These are phyloP conservation scores for Crucihimalaya himalaica DNA, from an alignment of 345 rosid genomes.

Conservation along the genomic window DNA sequence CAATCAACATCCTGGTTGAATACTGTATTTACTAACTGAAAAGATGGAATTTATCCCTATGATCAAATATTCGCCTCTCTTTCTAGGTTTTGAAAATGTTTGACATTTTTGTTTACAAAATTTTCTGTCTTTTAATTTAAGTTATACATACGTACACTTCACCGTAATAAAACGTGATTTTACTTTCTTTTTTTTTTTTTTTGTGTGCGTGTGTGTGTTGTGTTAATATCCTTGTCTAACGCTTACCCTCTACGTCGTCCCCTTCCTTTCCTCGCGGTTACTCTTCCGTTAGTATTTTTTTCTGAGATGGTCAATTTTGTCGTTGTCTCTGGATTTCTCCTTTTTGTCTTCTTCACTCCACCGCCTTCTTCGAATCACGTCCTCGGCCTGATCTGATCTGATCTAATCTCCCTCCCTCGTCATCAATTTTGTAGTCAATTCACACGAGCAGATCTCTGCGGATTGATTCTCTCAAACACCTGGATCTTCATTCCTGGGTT, in stretches of 20 bases:
- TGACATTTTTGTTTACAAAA: neutral
- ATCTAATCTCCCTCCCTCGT: neutral
- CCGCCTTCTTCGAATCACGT: conserved; percentile 4
- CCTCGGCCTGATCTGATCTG: conserved; percentile 9
- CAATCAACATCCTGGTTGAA: neutral
- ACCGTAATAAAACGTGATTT: no score
- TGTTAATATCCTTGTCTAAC: conserved; percentile 34
- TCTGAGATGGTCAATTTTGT: conserved; percentile 19
- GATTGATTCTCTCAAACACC: conserved; percentile 2
- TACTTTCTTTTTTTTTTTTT: no score
- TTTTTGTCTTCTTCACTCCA: conserved; percentile 37
- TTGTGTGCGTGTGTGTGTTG: no score
- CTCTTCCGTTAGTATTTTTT: conserved; percentile 20
- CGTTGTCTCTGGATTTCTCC: conserved; percentile 10
- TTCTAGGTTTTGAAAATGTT: neutral
- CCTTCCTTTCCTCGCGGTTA: conserved; percentile 37
- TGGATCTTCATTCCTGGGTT: conserved; percentile 22
- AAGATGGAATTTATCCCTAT: neutral
- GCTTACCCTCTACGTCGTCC: conserved; percentile 25
- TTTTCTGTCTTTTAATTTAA: neutral
- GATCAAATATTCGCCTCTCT: neutral
- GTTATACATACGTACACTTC: neutral
- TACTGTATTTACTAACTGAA: neutral
- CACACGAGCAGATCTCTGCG: conserved; percentile 31
- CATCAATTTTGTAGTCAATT: conserved; percentile 3